These are phyloP conservation scores for Ophiostoma sp. DNA, from an alignment of 2,329 filamentous ascomycete species.

Conservation along the genomic window DNA sequence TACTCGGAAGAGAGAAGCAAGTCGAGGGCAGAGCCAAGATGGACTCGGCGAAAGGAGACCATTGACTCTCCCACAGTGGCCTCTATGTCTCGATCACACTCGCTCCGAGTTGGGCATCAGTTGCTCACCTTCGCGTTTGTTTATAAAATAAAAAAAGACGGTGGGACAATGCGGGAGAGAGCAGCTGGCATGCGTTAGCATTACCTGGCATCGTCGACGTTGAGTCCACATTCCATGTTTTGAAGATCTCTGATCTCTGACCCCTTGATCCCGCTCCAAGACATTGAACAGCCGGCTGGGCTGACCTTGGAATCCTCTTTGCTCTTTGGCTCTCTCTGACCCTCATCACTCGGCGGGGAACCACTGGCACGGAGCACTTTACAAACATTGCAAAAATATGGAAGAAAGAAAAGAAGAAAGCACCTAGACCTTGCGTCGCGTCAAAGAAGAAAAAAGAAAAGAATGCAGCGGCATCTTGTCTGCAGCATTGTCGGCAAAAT, in stretches of 20 bases:
- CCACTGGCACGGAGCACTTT: background rate
- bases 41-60: too few relatives aligned
- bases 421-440: background rate
- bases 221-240: background rate
- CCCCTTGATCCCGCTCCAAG: background rate
- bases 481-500: background rate
- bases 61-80: background rate
- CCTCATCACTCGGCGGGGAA: background rate
- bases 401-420: background rate
- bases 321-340: too few relatives aligned
- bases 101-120: too few relatives aligned
- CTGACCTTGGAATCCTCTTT: background rate
- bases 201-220: background rate
- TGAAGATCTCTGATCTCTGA: background rate
- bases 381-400: background rate
- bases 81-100: background rate
- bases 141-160: background rate
- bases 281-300: background rate
- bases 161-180: background rate
- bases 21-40: background rate
- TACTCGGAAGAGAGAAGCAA: background rate
- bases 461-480: background rate
- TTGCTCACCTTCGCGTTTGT: background rate
- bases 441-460: background rate
- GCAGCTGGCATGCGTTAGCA: background rate